Evolutionary conservation across 2,329 filamentous ascomycete species (phyloP).

Genomic region (Trichoderma guizhouense): DNA sequence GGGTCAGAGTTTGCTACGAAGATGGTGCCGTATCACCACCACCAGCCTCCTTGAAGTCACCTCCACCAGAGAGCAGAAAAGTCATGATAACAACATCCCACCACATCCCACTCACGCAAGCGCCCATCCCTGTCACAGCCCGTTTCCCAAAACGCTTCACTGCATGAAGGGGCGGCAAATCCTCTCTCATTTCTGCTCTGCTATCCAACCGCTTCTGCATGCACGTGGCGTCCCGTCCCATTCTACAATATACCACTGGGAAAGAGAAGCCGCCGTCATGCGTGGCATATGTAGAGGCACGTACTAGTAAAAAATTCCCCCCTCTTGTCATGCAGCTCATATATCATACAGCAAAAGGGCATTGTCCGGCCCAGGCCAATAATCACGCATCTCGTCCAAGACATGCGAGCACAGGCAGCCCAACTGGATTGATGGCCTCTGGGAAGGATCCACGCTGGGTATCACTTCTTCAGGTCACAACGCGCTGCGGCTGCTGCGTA

Average conservation of each 20-base stretch:
- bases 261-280: background rate
- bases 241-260: background rate
- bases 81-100: conserved; percentile 16
- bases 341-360: background rate
- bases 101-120: conserved; percentile 9
- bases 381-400: conserved; percentile 8
- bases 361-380: background rate
- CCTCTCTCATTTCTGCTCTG: background rate
- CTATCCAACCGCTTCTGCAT: conserved; percentile 12
- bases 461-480: background rate
- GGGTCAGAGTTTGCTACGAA: background rate
- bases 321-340: conserved; percentile 9
- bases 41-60: background rate
- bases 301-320: background rate
- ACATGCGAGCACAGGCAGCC: background rate
- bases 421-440: background rate
- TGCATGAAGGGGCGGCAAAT: conserved; percentile 14
- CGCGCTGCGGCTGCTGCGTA: background rate
- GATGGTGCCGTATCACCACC: background rate
- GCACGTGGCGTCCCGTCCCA: conserved; percentile 13
- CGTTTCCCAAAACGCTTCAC: conserved; percentile 12
- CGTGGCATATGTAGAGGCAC: conserved; percentile 6
- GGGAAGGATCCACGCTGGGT: conserved; percentile 1
- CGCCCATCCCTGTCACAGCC: conserved; percentile 10
- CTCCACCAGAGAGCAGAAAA: background rate